Evolutionary conservation across 176 grass and related monocot genomes (phyloP), one percentile per base, ranked within the genome.

Genomic region (Phragmites australis): DNA sequence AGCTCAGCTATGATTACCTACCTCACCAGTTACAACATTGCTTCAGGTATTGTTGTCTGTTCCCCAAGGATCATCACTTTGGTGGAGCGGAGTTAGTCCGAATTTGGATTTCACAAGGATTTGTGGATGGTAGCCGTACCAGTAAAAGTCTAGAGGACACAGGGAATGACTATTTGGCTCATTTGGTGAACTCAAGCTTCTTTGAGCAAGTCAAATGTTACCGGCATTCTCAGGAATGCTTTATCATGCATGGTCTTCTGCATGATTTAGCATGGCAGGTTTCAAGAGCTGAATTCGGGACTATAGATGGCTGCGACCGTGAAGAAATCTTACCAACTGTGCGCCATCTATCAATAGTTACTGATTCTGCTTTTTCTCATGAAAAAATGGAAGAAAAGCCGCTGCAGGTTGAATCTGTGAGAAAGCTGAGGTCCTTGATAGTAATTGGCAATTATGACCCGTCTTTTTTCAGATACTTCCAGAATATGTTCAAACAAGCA

Each of bases 21-120:
- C 81, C 87, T 1, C 50, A 66, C 62, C 11, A 58, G 29, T 56
- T 89, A 51, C 46, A 85, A 9, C 72, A 84, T 65, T 85, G 82
- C 8, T 68, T 80, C 15, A 43, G 4, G 11, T 75, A 74, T 1
- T 39, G 29, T 49, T 81, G 21, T 41, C 39, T 81, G 67, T 75
- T 86, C 42, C 82, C 81, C 1, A 14, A 32, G 0, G 13, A 67
- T 9, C 17, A 65, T 49, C 2, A 22, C 1, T 79, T 85, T 16
- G 2, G 21, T 29, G 30, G 42, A 8, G 16, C n/a, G 0, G 74
- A 89, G 4, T 34, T 89, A 12, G 4, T 89, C 1, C 0, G 0
- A 6, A 0, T 0, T 13, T 93, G 91, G 91, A 88, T 90, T n/a
- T 65, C 88, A 48, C 85, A 89, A 64, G 75, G 80, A 43, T 88